Evolutionary conservation across 495 filamentous ascomycete species (phyloP).

Genomic region (Penicillium simplicissimum): DNA sequence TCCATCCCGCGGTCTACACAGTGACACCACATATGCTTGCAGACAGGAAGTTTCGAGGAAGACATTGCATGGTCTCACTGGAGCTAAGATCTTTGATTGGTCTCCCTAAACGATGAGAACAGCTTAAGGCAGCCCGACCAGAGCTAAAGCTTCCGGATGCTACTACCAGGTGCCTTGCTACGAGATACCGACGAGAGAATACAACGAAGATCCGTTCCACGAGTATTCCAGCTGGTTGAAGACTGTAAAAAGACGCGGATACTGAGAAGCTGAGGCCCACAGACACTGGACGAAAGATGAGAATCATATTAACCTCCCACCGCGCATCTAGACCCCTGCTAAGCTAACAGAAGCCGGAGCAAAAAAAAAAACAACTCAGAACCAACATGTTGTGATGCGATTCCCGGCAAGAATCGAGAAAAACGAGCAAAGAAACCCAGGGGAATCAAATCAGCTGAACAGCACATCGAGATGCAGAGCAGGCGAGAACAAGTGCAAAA

Average conservation of each 20-base stretch:
- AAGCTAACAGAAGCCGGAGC: constrained; percentile 13
- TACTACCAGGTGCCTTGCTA: not conserved
- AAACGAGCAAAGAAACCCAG: not conserved
- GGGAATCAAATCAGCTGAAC: constrained; percentile 26
- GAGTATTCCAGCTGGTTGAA: constrained; percentile 19
- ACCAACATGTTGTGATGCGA: constrained; percentile 13
- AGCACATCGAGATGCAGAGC: constrained; percentile 26
- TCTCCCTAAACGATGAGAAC: constrained; percentile 19
- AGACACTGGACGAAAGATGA: not conserved
- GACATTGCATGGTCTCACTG: constrained; percentile 22
- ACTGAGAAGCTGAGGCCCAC: constrained; percentile 1
- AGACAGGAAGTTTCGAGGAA: not conserved
- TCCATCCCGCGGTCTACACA: not conserved
- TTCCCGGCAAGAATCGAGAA: constrained; percentile 10
- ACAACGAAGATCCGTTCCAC: not conserved
- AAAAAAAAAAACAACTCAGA: constrained; percentile 10
- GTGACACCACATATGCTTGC: not conserved
- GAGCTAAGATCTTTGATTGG: constrained; percentile 2
- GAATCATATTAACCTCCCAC: constrained; percentile 24
- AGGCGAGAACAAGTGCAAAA: constrained; percentile 26
- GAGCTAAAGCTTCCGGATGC: not conserved
- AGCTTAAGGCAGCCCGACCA: not conserved
- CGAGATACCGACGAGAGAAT: not conserved
- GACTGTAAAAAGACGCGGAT: constrained; percentile 20
- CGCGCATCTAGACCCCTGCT: constrained; percentile 28